phyloP scores from a whole-genome alignment of 1,284 basidiomycete species.

The Hymenochaete sp. region DNA sequence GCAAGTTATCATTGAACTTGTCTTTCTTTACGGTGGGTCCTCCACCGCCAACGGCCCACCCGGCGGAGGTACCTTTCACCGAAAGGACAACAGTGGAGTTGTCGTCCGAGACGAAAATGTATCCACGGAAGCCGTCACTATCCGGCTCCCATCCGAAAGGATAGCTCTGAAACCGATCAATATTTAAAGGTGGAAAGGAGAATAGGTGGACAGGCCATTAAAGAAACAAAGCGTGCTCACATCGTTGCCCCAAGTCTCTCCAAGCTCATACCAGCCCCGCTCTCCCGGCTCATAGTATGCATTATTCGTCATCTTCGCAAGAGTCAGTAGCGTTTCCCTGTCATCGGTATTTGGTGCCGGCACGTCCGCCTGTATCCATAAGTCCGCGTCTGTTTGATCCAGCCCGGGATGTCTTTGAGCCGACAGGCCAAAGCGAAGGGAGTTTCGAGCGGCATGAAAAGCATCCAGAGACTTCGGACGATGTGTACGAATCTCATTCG shows the following conservation, averaged over 20 bases:
- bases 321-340: constrained; percentile 40
- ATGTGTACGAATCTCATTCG: constrained; percentile 12
- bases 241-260: constrained; percentile 12
- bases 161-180: no score
- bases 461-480: constrained; percentile 16
- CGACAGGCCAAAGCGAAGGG: background rate
- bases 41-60: constrained; percentile 30
- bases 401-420: no score
- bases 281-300: constrained; percentile 17
- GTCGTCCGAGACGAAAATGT: constrained; percentile 39
- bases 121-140: constrained; percentile 66
- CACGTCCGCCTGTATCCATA: constrained; percentile 57
- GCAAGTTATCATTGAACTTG: constrained; percentile 82
- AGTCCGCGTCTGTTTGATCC: constrained; percentile 13
- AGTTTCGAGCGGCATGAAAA: constrained; percentile 11
- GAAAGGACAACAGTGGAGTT: constrained; percentile 49
- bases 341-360: constrained; percentile 39
- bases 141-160: constrained; percentile 92
- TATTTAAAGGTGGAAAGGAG: constrained; percentile 5
- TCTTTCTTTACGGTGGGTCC: constrained; percentile 55
- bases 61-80: constrained; percentile 59
- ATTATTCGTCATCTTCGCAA: constrained; percentile 36
- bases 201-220: constrained; percentile 29
- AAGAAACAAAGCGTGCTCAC: constrained; percentile 8
- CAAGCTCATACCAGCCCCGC: constrained; percentile 16